Base-by-base conservation (phyloP, 306 rosid species). In the Quercus ilex region DNA sequence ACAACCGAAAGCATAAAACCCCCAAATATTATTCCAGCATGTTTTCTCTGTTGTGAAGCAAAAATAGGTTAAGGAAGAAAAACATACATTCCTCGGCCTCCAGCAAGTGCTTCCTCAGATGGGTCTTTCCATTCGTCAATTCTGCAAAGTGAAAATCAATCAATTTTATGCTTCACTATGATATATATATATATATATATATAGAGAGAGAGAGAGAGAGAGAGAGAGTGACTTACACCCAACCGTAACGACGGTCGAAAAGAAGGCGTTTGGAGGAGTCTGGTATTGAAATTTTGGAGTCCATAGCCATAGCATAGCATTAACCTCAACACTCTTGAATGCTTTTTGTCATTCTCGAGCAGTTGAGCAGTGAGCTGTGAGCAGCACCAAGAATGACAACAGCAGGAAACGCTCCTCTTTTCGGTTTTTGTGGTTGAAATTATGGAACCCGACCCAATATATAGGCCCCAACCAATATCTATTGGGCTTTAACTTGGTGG, bases 161-260 rank as follows among this genome's bases (percentile, higher is more conserved):
- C 38, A 69, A 74, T 65, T 21, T 57, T 18, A 72, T 25, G 74
- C 65, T 51, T 14, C 6, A 69, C 20, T 25, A 55, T 51, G 21
- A 19, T 53, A 60, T 13, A 62, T 41, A 35, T 55, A 25, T 18
- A 74, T 78, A 51, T 23, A 20, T 11, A 7, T 15, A 59, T 20
- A 69, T 0, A 3, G 71, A 58, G 35, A 60, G 60, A 77, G 28
- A 74, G 74, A 65, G 55, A 74, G 80, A 60, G 79, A 69, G 73
- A 57, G 73, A 82, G 64, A 80, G 84, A 78, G 76, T 53, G 6
- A 71, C 83, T 85, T 85, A 91, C 98, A 92, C 93, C 97, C 95
- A 94, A 79, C 98, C 98, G 83, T 92, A 94, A 85, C 97, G 98
- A 20, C 95, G 94, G 76, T 94, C 97, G 83, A 92, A 92, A 23